Base-by-base conservation (phyloP, 2,329 filamentous ascomycete genomes). In the Grosmannia clavigera region DNA sequence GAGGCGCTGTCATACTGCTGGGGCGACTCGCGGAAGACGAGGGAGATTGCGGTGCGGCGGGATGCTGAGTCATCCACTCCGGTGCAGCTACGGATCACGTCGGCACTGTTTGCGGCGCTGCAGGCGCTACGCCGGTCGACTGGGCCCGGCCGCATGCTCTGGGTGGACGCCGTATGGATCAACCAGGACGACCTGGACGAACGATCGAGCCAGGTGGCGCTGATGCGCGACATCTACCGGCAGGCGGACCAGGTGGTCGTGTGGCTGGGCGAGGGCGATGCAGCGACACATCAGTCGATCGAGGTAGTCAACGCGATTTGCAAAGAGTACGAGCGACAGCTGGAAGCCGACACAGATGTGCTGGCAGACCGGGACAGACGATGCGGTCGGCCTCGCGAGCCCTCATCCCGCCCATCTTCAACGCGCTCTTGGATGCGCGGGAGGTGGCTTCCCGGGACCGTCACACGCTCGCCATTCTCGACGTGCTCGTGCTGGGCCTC, bases 161-260 rank as follows among this genome's bases (percentile, higher is more conserved):
- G 60, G 50, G 61, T 64, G 29, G 59, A 64, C 57, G 52, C 52
- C 2, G 16, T 55, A 19, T 55, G 52, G 27, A 22, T 55, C 52
- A 55, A 55, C 52, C 52, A 64, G 46, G 38, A 55, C 43, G 58
- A 62, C 40, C 27, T 58, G 9, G 35, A 56, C 31, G 60, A 64
- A 53, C 54, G 60, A 12, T 38, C 50, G 22, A 27, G 53, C 14
- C 63, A 64, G 38, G 58, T 64, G 5, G 43, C 54, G 6, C 43
- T 60, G n/a, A 63, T 64, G 62, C 29, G 58, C 3, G 33, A 48
- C 55, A 62, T 64, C 16, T 64, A 61, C 58, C 40, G 53, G 10
- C 48, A 38, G 7, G 62, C 63, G 6, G 14, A 51, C 3, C 46
- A 25, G 11, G 60, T 63, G 14, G 48, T 54, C 40, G 46, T 64